phyloP scores from a whole-genome alignment of 177 flowering plant species.

The Vitis hybrid region DNA sequence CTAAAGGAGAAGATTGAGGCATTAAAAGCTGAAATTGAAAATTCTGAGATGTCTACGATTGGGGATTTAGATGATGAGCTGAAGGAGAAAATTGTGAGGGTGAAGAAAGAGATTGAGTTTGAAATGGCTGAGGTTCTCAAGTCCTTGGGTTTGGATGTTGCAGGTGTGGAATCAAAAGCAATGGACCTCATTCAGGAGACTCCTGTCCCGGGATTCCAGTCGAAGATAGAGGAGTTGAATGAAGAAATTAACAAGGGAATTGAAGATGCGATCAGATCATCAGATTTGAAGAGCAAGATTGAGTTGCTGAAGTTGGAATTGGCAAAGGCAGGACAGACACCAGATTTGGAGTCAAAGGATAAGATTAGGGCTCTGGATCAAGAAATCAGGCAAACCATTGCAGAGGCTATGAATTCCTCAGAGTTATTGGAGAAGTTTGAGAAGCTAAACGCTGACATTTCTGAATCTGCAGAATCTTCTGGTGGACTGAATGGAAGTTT shows the following conservation, averaged over 20 bases:
- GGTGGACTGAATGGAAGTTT: slow-evolving; percentile 38
- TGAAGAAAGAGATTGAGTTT: slow-evolving; percentile 51
- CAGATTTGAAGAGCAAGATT: slow-evolving; percentile 59
- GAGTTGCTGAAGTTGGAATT: slow-evolving; percentile 58
- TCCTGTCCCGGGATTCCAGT: slow-evolving; percentile 24
- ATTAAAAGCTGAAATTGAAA: slow-evolving; percentile 43
- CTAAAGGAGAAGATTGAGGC: slow-evolving; percentile 50
- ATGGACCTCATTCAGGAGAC: slow-evolving; percentile 18
- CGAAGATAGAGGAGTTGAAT: slow-evolving; percentile 43
- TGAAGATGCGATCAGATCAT: slow-evolving; percentile 43
- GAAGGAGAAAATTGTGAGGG: slow-evolving; percentile 46
- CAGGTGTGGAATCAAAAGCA: slow-evolving; percentile 29
- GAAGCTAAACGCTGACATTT: slow-evolving; percentile 41
- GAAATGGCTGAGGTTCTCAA: slow-evolving; percentile 42
- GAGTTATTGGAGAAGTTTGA: slow-evolving; percentile 52
- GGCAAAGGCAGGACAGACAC: slow-evolving; percentile 51
- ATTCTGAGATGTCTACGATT: slow-evolving; percentile 35
- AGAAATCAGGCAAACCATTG: slow-evolving; percentile 57
- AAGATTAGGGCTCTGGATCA: slow-evolving; percentile 58
- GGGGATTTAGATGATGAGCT: slow-evolving; percentile 41
- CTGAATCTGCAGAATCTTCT: slow-evolving; percentile 26
- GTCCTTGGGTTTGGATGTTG: slow-evolving; percentile 49
- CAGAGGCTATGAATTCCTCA: slow-evolving; percentile 41
- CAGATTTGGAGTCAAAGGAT: slow-evolving; percentile 40
- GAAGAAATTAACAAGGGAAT: slow-evolving; percentile 45